Base-by-base conservation (phyloP, 2,329 filamentous ascomycete species). In the Aspergillus niger region DNA sequence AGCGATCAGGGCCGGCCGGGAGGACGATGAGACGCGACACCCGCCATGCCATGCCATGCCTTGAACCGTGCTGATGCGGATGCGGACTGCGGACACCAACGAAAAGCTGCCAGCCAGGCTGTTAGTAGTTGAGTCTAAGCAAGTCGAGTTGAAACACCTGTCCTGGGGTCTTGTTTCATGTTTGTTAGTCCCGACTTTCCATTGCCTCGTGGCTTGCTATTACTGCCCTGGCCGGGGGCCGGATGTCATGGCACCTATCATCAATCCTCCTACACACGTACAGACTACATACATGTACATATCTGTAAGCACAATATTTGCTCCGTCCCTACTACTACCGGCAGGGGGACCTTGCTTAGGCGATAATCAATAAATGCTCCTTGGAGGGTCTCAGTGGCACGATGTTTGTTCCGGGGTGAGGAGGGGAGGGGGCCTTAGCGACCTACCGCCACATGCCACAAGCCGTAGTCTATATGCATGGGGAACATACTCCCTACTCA, bases 71-170 rank as follows among this genome's bases (percentile, higher is more conserved):
- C 47, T 32, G 47, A n/a, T 50, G 47, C 44, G 44, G 44, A 28
- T 28, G 47, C 47, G 28, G 26, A 30, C 15, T 13, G 47, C 26
- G 24, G 44, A 49, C 13, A 28, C 26, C 32, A 36, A 36, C 10
- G 32, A 36, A 11, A 36, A 36, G 32, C 32, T 36, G 32, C 32
- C 32, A 36, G 32, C 32, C 32, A 36, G 32, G 32, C 11, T 36
- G 32, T 20, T 15, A 44, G 17, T 17, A 17, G 28, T 30, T 17
- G 26, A 28, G 11, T 50, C 26, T 30, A 32, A n/a, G 26, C 47
- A 32, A 50, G 26, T 50, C 47, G 26, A 30, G 47, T 50, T 30
- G 47, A 50, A 50, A 50, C 47, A 50, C 47, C 47, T 50, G 47
- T 50, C 47, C 47, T 50, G 28, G 47, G 44, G 47, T 17, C 41